These are phyloP conservation scores for Entomortierella parvispora DNA, from an alignment of 192 early-diverging fungal genomes.

Conservation along the genomic window DNA sequence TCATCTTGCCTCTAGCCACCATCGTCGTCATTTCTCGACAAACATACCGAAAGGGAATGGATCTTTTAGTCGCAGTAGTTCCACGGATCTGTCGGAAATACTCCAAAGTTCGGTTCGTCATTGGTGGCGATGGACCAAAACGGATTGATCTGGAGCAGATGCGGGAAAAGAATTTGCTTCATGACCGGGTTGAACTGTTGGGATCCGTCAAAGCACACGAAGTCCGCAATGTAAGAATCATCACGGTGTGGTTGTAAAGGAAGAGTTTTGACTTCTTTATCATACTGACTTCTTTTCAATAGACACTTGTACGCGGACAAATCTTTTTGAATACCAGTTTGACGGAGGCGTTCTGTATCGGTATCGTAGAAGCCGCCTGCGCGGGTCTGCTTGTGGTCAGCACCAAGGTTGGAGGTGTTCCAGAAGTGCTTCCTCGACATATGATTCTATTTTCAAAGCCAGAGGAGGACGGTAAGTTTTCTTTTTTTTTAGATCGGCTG, in stretches of 20 bases:
- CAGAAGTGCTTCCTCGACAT: slow-evolving; percentile 91
- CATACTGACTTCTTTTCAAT: slow-evolving; percentile 15
- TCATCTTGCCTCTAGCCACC: slow-evolving; percentile 69
- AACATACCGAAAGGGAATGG: slow-evolving; percentile 95
- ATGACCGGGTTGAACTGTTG: slow-evolving; percentile 91
- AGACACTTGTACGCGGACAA: slow-evolving; percentile 84
- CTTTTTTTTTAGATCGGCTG: background rate
- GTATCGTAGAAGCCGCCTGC: slow-evolving; percentile 97
- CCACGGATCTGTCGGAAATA: slow-evolving; percentile 87
- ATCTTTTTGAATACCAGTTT: slow-evolving; percentile 97
- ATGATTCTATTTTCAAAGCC: slow-evolving; percentile 95
- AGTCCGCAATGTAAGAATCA: slow-evolving; percentile 75
- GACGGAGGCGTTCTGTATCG: slow-evolving; percentile 99
- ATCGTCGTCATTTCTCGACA: slow-evolving; percentile 93
- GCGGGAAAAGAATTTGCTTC: slow-evolving; percentile 91
- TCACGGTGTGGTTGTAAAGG: background rate
- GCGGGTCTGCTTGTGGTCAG: slow-evolving; percentile 94
- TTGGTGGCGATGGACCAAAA: slow-evolving; percentile 97
- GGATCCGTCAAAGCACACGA: slow-evolving; percentile 85
- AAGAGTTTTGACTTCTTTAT: too few species aligned
- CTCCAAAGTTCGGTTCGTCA: slow-evolving; percentile 88
- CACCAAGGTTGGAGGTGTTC: slow-evolving; percentile 96
- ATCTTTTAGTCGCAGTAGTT: slow-evolving; percentile 91
- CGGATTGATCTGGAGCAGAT: slow-evolving; percentile 97
- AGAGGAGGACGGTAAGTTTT: slow-evolving; percentile 76